Percentiles rank a stretch among this genome's conserved stretches.
Evolutionary conservation across 164 flowering plant species (phyloP).

Genomic region (Magnolia kwangsiensis): DNA sequence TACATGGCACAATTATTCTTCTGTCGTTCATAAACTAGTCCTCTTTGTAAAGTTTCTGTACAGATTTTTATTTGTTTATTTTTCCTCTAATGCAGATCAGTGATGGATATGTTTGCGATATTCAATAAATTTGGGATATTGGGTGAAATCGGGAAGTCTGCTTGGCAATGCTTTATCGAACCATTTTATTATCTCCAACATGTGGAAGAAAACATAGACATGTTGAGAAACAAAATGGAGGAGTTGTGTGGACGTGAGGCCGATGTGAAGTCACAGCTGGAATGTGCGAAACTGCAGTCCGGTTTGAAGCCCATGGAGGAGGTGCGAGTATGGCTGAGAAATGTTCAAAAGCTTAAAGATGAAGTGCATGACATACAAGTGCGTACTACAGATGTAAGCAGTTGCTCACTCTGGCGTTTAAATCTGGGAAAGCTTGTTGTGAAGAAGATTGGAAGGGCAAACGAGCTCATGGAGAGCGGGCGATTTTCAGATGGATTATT

Average conservation of each 20-base stretch:
- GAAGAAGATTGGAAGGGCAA: not conserved
- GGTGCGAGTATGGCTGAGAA: constrained; percentile 6
- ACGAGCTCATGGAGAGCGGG: not conserved
- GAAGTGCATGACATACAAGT: not conserved
- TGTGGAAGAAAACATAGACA: not conserved
- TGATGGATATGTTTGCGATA: too few species aligned
- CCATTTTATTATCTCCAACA: too few species aligned
- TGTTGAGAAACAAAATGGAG: not conserved
- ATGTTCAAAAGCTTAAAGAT: constrained; percentile 1
- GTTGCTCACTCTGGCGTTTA: not conserved
- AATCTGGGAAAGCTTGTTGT: not conserved
- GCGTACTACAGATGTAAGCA: not conserved
- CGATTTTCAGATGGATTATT: constrained; percentile 6
- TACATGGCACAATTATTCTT: too few species aligned
- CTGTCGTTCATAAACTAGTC: too few species aligned
- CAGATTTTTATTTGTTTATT: too few species aligned
- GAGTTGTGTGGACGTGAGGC: constrained; percentile 5
- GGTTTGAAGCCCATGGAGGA: constrained; percentile 5
- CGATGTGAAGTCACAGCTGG: not conserved
- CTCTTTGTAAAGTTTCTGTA: too few species aligned
- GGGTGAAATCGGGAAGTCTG: too few species aligned
- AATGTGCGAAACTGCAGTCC: not conserved
- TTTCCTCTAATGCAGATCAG: too few species aligned
- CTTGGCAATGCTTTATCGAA: too few species aligned
- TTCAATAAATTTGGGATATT: too few species aligned